Evolutionary conservation across 2,329 filamentous ascomycete genomes (phyloP), one percentile per base, ranked within the genome.

Genomic region (Celoporthe dispersa): DNA sequence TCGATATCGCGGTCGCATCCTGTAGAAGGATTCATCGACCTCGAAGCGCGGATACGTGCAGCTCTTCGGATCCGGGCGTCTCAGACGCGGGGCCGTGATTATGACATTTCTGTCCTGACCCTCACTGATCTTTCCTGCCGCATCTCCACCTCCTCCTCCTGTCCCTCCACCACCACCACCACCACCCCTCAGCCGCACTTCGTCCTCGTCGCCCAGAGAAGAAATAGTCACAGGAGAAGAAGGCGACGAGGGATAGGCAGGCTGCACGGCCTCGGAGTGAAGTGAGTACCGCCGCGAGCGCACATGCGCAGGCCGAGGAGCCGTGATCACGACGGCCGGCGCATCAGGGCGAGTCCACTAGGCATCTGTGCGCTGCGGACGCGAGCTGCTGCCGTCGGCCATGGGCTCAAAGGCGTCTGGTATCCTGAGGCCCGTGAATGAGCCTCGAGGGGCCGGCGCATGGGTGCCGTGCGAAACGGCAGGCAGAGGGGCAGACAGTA

Each of bases 321-420:
- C 53, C 39, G 60, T 61, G 33, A 59, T 66, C 11, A 57, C 1
- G 28, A 55, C 61, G 28, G 53, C 53, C 41, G 35, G 31, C 55
- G 55, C 31, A 37, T 51, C 48, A 5, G 41, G 31, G 31, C 28
- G 41, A n/a, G 11, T 33, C 62, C 53, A 48, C 70, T 71, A 71
- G 55, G 57, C 70, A 33, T 71, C 51, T 31, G 68, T 65, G 48
- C 68, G 70, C 44, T 41, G 70, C 19, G 61, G 51, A n/a, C 60
- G 69, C n/a, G 69, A 66, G 22, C 67, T 64, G 22, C 63, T 69
- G 66, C 55, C 59, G 22, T 71, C 65, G n/a, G 68, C 65, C 28
- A 67, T 33, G 35, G 57, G 41, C 33, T 66, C 55, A 12, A 70
- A 71, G 33, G 70, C 68, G 25, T 61, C 68, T 25, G 70, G 70